A percentile compares a stretch with the other conserved stretches of the same genome.
phyloP scores from a whole-genome alignment of 2,329 filamentous ascomycete species.

The Pseudogymnoascus sp. region DNA sequence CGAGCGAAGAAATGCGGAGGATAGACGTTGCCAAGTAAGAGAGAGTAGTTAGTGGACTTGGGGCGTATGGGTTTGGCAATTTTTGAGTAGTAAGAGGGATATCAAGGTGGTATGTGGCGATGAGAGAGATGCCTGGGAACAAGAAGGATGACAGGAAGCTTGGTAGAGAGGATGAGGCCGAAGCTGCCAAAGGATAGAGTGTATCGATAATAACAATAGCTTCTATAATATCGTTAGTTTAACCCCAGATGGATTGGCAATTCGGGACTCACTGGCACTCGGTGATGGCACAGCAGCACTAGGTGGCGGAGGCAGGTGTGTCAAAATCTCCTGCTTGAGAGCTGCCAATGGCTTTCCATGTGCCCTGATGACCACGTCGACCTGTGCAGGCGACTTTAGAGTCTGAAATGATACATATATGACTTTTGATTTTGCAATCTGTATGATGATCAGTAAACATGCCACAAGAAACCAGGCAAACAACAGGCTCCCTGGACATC shows the following conservation, averaged over 20 bases:
- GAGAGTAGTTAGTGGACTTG: constrained; percentile 64
- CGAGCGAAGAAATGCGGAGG: constrained; percentile 63
- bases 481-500: not conserved
- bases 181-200: constrained; percentile 58
- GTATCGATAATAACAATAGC: constrained; percentile 74
- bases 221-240: constrained; percentile 38
- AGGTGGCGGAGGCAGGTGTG: constrained; percentile 32
- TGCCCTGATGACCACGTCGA: constrained; percentile 61
- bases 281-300: constrained; percentile 12
- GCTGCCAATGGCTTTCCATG: constrained; percentile 49
- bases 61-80: constrained; percentile 48
- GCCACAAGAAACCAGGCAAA: constrained; percentile 7
- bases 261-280: constrained; percentile 33
- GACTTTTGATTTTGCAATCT: constrained; percentile 61
- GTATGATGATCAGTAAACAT: constrained; percentile 5
- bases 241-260: too few relatives aligned
- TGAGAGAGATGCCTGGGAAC: constrained; percentile 62
- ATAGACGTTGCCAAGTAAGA: constrained; percentile 85
- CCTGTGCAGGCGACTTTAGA: constrained; percentile 47
- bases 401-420: constrained; percentile 76
- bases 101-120: constrained; percentile 79
- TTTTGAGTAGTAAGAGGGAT: constrained; percentile 48
- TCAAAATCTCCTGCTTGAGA: constrained; percentile 53
- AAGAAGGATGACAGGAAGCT: constrained; percentile 63
- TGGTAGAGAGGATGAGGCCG: constrained; percentile 50